Conservation (phyloP, 2,329 filamentous ascomycete species). For the Alternaria solani region DNA sequence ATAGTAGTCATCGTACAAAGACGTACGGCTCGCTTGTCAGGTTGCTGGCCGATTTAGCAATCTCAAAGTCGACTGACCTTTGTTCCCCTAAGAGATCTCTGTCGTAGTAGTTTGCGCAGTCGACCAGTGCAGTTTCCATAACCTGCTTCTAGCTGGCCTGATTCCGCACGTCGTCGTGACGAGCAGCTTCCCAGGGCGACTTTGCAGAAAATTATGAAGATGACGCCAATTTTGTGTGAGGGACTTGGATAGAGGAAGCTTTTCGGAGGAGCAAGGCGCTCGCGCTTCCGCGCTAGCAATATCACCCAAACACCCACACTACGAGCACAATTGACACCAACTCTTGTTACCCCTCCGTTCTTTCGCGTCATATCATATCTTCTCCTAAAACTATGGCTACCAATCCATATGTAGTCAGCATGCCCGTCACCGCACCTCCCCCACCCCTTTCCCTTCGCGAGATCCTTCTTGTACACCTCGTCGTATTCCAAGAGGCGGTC, state of each 20-base stretch:
- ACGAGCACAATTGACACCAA: neutral
- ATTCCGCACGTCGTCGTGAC: neutral
- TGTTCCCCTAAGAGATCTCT: neutral
- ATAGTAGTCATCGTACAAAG: neutral
- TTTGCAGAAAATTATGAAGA: neutral
- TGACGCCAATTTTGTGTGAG: neutral
- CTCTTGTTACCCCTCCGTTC: neutral
- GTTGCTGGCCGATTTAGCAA: neutral
- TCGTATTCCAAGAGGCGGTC: conserved; percentile 5
- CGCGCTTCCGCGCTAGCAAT: neutral
- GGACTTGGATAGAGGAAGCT: neutral
- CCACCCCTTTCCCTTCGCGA: neutral
- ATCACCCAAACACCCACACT: neutral
- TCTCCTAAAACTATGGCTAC: neutral
- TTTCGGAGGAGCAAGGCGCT: neutral
- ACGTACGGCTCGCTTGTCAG: neutral
- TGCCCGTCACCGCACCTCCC: neutral
- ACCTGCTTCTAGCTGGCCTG: neutral
- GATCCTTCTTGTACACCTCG: conserved; percentile 1
- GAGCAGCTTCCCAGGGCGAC: too few relatives aligned
- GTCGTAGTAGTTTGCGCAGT: neutral
- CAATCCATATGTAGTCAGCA: neutral
- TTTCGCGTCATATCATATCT: neutral
- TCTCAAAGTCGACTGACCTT: neutral
- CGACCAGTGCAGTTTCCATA: neutral